Conservation (phyloP, 2,329 filamentous ascomycete genomes). For the Talaromyces rugulosus region DNA sequence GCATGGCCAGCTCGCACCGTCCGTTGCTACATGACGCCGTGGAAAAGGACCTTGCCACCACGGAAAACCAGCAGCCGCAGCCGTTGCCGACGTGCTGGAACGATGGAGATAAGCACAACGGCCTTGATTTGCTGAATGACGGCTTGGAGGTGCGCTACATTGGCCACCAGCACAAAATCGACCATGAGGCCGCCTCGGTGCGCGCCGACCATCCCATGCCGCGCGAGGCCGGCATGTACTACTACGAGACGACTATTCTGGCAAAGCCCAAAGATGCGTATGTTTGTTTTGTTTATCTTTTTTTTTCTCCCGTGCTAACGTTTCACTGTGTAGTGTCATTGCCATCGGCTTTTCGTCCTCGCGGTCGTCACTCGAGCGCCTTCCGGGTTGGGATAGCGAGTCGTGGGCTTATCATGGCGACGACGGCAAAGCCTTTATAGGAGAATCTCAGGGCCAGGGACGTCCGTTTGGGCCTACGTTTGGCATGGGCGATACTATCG, state of each 20-base stretch:
- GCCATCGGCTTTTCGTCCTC: conserved; percentile 59
- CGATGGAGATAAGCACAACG: conserved; percentile 66
- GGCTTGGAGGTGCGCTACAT: conserved; percentile 67
- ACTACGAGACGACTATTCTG: conserved; percentile 72
- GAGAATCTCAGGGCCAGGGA: conserved; percentile 50
- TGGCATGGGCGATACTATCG: conserved; percentile 56
- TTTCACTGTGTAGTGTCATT: conserved; percentile 27
- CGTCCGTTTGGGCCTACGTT: conserved; percentile 60
- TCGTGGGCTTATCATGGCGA: conserved; percentile 66
- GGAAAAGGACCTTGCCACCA: conserved; percentile 61
- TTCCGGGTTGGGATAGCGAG: conserved; percentile 63
- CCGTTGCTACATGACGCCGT: conserved; percentile 81
- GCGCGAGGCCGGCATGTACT: conserved; percentile 86
- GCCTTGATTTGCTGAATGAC: conserved; percentile 69
- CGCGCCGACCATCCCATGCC: conserved; percentile 85
- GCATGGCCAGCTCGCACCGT: conserved; percentile 62
- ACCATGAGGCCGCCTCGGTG: conserved; percentile 75
- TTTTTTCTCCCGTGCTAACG: neutral
- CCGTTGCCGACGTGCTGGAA: conserved; percentile 82
- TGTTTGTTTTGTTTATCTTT: conserved; percentile 18
- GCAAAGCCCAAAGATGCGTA: conserved; percentile 66
- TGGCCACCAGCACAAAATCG: conserved; percentile 54
- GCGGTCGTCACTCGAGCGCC: conserved; percentile 56
- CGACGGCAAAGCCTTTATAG: conserved; percentile 60
- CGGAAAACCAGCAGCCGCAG: conserved; percentile 58